phyloP scores from a whole-genome alignment of 148 eudicot species.

The Rhododendron williamsianum region DNA sequence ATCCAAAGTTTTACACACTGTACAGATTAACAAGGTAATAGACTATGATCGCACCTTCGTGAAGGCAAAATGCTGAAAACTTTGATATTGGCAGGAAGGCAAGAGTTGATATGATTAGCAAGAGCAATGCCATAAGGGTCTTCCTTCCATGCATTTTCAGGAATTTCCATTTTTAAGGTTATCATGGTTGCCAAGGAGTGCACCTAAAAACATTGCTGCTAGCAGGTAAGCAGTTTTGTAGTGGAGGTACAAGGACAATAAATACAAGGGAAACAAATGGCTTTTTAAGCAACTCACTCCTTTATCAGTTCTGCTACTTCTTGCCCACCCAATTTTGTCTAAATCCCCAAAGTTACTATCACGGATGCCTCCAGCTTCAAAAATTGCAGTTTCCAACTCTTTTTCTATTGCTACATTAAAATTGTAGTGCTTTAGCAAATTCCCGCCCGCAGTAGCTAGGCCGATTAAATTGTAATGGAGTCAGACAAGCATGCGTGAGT shows the following conservation, averaged over 20 bases:
- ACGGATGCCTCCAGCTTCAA: slow-evolving; percentile 76
- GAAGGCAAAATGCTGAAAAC: slow-evolving; percentile 86
- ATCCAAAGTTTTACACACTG: neutral
- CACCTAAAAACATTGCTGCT: slow-evolving; percentile 35
- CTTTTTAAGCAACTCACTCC: slow-evolving; percentile 49
- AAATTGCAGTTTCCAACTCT: slow-evolving; percentile 75
- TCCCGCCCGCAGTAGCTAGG: slow-evolving; percentile 8
- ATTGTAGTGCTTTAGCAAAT: slow-evolving; percentile 23
- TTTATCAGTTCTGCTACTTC: slow-evolving; percentile 93
- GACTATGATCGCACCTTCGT: slow-evolving; percentile 37
- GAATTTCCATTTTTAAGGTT: slow-evolving; percentile 88
- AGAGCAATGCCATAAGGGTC: slow-evolving; percentile 75
- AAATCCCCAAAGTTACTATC: slow-evolving; percentile 78
- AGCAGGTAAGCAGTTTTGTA: neutral
- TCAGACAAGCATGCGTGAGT: neutral
- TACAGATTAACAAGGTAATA: neutral
- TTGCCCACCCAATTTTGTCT: slow-evolving; percentile 75
- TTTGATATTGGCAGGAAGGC: slow-evolving; percentile 67
- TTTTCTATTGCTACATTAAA: slow-evolving; percentile 71
- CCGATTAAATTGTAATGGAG: neutral
- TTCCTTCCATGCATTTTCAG: slow-evolving; percentile 69
- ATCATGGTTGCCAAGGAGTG: slow-evolving; percentile 89
- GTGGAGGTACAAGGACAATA: neutral
- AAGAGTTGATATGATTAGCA: slow-evolving; percentile 56
- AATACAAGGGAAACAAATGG: neutral